Evolutionary conservation across 2,329 filamentous ascomycete genomes (phyloP).

Genomic region (Whalleya microplaca): DNA sequence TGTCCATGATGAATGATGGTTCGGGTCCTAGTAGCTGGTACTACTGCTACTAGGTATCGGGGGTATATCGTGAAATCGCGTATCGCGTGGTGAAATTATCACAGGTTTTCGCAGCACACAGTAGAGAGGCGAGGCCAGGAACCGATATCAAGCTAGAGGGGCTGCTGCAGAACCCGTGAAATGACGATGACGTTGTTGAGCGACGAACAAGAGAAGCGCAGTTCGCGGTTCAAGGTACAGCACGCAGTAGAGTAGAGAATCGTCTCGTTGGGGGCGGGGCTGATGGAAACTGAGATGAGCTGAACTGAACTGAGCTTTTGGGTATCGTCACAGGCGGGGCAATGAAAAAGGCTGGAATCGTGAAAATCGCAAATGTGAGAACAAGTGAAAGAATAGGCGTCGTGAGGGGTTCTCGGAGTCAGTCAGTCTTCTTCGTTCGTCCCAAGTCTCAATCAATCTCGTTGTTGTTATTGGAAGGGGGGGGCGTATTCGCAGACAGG

Average conservation of each 20-base stretch:
- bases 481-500: slow-evolving; percentile 2
- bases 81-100: slow-evolving; percentile 2
- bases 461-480: slow-evolving; percentile 4
- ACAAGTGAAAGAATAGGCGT: neutral
- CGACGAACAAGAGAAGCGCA: slow-evolving; percentile 3
- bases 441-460: neutral
- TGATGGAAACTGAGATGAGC: too few relatives aligned
- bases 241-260: neutral
- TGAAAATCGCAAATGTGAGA: neutral
- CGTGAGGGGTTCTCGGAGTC: neutral
- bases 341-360: neutral
- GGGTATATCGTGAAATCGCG: slow-evolving; percentile 4
- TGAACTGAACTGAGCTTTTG: neutral
- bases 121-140: neutral
- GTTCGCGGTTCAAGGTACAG: neutral
- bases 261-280: too few relatives aligned
- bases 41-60: neutral
- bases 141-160: neutral
- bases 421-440: too few relatives aligned
- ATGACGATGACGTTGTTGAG: slow-evolving; percentile 15
- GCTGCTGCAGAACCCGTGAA: too few relatives aligned
- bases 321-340: neutral
- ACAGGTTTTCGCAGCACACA: neutral
- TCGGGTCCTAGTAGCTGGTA: neutral
- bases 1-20: slow-evolving; percentile 70